phyloP scores from a whole-genome alignment of 2,329 filamentous ascomycete species.

The Aspergillus sp. region DNA sequence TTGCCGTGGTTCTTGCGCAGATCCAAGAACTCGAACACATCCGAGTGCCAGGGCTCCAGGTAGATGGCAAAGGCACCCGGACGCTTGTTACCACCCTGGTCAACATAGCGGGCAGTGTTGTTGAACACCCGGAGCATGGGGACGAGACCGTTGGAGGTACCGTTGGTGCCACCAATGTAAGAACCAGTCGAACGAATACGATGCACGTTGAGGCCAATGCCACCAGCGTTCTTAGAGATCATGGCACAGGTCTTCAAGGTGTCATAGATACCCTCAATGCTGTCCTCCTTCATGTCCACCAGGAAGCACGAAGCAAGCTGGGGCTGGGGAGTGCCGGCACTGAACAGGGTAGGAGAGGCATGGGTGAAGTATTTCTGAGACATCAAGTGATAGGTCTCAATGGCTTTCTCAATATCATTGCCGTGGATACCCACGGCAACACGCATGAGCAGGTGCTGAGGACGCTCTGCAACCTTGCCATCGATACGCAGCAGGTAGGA shows the following conservation, averaged over 20 bases:
- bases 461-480: conserved; percentile 93
- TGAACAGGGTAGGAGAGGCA: conserved; percentile 96
- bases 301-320: conserved; percentile 98
- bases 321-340: conserved; percentile 89
- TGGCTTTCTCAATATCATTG: conserved; percentile 86
- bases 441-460: conserved; percentile 99
- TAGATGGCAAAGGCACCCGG: conserved; percentile 98
- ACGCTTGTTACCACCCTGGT: conserved; percentile 98
- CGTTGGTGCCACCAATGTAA: conserved; percentile 97
- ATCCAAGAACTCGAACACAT: conserved; percentile 96
- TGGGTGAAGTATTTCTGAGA: conserved; percentile 98
- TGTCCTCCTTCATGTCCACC: conserved; percentile 99
- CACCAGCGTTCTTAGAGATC: conserved; percentile 99
- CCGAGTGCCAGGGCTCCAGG: conserved; percentile 97
- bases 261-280: conserved; percentile 98
- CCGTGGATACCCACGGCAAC: conserved; percentile 96
- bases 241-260: conserved; percentile 98
- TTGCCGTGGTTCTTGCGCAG: conserved; percentile 99
- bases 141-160: conserved; percentile 93
- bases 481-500: conserved; percentile 95
- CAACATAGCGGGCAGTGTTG: conserved; percentile 97
- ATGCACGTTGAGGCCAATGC: conserved; percentile 95
- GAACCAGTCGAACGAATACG: conserved; percentile 95
- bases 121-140: conserved; percentile 99
- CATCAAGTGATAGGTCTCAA: conserved; percentile 99